A percentile compares a stretch with the other conserved stretches of the same genome.
These are phyloP conservation scores for Yamadazyma laniorum DNA, from an alignment of 805 yeast genomes.

Conservation along the genomic window DNA sequence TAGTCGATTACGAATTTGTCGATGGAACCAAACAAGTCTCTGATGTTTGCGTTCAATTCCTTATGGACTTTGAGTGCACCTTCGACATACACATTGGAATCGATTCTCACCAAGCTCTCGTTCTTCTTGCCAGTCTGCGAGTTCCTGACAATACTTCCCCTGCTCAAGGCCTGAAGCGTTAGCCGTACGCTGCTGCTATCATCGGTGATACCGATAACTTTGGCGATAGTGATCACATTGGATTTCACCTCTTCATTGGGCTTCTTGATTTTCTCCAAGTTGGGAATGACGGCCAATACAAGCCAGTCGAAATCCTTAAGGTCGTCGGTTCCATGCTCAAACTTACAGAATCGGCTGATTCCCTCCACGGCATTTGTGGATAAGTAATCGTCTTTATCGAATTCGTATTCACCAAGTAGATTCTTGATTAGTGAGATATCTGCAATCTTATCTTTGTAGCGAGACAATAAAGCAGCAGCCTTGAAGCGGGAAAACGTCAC, in stretches of 20 bases:
- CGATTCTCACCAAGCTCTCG: slow-evolving; percentile 28
- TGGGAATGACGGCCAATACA: slow-evolving; percentile 36
- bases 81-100: slow-evolving; percentile 18
- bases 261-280: slow-evolving; percentile 28
- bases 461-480: slow-evolving; percentile 46
- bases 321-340: slow-evolving; percentile 13
- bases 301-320: slow-evolving; percentile 34
- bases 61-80: slow-evolving; percentile 16
- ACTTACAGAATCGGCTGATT: slow-evolving; percentile 21
- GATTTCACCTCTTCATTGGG: slow-evolving; percentile 15
- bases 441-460: slow-evolving; percentile 33
- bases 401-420: slow-evolving; percentile 36
- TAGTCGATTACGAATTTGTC: slow-evolving; percentile 39
- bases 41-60: slow-evolving; percentile 18
- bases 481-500: slow-evolving; percentile 49
- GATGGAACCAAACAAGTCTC: slow-evolving; percentile 33
- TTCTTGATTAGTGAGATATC: slow-evolving; percentile 28
- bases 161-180: slow-evolving; percentile 48
- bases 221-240: slow-evolving; percentile 41
- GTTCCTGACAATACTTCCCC: slow-evolving; percentile 30
- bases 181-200: slow-evolving; percentile 44
- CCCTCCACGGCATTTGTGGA: slow-evolving; percentile 34
- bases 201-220: slow-evolving; percentile 47
- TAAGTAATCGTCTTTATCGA: slow-evolving; percentile 22
- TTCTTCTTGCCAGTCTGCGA: slow-evolving; percentile 14